Evolutionary conservation across 2,329 filamentous ascomycete species (phyloP), one percentile per base, ranked within the genome.

Genomic region (Monosporascus sp.): DNA sequence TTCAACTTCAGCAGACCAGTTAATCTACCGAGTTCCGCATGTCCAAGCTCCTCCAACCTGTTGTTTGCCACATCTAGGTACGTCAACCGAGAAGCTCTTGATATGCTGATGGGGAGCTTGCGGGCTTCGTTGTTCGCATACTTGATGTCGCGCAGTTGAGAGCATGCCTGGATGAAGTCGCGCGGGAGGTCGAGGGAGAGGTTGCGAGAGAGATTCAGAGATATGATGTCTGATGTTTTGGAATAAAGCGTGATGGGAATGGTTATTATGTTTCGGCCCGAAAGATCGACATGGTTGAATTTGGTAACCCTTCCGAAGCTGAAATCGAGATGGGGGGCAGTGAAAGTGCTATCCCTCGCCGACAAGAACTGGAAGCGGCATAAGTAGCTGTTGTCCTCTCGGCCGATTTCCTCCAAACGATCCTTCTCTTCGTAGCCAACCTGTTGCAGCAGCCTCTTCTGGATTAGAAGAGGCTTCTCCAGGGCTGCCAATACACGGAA

Each of bases 31-130:
- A 99, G 79, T 53, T 94, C 87, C 4, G 91, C 90, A 62, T 93
- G 85, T 51, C 96, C 90, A 41, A 99, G 76, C 59, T 93, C 84
- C 64, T 97, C 91, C 22, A 99, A 73, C 54, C 89, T 82, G 67
- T 99, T 99, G 71, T 97, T 97, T 2, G 93, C 97, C 4, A 97
- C 86, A 68, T 99, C 94, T 56, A 99, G 80, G 65, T 91, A 92
- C 0, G 91, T 96, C 62, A 99, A 77, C 57, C 85, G 86, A 59
- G 77, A 85, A 26, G 94, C 93, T 61, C 92, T 79, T 59, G 88
- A 86, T 51, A 99, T 79, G 69, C 92, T 97, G 7, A 86, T 81
- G 4, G 94, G 94, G 24, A 99, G 75, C 64, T 87, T 87, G 69
- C 89, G 86, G 3, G 92, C 90, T 69, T 99, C 94, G 64, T 97